Evolutionary conservation across 2,329 filamentous ascomycete species (phyloP), one percentile per base, ranked within the genome.

Genomic region (Diaporthe citriasiana): DNA sequence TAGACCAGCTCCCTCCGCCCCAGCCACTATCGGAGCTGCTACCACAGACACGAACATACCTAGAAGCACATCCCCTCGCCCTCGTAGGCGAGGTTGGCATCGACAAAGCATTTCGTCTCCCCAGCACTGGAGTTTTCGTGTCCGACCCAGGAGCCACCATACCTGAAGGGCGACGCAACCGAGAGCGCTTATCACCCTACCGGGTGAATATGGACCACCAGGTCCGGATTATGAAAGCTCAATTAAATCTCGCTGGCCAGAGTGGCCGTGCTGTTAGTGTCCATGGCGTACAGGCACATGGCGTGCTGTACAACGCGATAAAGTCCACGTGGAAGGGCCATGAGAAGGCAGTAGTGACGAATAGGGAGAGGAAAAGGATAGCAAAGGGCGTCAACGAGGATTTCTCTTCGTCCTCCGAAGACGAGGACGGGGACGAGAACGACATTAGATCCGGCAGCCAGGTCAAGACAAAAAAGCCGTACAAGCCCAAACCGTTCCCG

Each of bases 31-130:
- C 89, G 0, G 76, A 83, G 12, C 91, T 92, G 77, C 80, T 94
- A 5, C 77, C 82, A 1, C 85, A 91, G 76, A 93, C 91, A 0
- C 87, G 87, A 13, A 76, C 77, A 5, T 87, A 89, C 33, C 86
- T 96, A 1, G 79, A 85, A 22, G 82, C 84, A 3, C 87, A 92
- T 70, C 92, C 92, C 3, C 79, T 87, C 7, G 93, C 93, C 1
- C 86, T 96, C 0, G 86, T 97, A 1, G 94, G 94, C 25, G 94
- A 97, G 82, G 88, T 95, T 38, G 94, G 94, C 0, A 82, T 97
- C 22, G 94, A 97, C 82, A 93, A 93, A 78, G 89, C 89, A 13
- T 96, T 95, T 79, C 91, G 93, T 17, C 89, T 97, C 30, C 94
- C 94, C 0, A 85, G 88, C 77, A 71, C 60, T 38, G 74, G 53